Percentiles rank a stretch among this genome's conserved stretches.
These are phyloP conservation scores for Claviceps arundinis DNA, from an alignment of 2,329 filamentous ascomycete species.

Conservation along the genomic window DNA sequence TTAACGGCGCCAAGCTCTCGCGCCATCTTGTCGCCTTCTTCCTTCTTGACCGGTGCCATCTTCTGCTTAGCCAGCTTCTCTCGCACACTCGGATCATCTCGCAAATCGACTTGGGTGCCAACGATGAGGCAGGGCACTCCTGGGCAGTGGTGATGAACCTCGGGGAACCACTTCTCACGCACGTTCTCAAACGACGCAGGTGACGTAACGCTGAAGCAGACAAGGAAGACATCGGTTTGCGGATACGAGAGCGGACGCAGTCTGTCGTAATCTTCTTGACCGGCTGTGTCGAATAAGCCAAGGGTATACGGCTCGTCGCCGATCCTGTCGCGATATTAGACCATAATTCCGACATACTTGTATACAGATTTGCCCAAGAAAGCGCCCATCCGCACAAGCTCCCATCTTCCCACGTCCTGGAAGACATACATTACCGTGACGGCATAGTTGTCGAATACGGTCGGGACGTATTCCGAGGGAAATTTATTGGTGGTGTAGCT, in stretches of 20 bases:
- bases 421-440: slow-evolving; percentile 93
- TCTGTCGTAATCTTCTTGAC: slow-evolving; percentile 98
- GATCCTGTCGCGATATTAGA: slow-evolving; percentile 52
- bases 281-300: slow-evolving; percentile 94
- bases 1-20: slow-evolving; percentile 96
- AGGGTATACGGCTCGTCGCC: slow-evolving; percentile 97
- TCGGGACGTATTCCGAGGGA: slow-evolving; percentile 98
- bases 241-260: slow-evolving; percentile 93
- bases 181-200: slow-evolving; percentile 99
- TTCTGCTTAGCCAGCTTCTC: slow-evolving; percentile 94
- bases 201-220: slow-evolving; percentile 97
- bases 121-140: slow-evolving; percentile 96
- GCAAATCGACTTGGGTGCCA: slow-evolving; percentile 90
- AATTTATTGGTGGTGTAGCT: slow-evolving; percentile 99
- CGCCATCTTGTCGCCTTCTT: slow-evolving; percentile 91
- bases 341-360: background rate
- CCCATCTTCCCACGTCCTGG: slow-evolving; percentile 1
- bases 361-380: background rate
- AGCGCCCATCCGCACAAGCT: background rate
- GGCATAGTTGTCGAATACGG: slow-evolving; percentile 98
- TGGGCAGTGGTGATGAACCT: slow-evolving; percentile 96
- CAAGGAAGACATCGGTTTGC: slow-evolving; percentile 96
- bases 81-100: slow-evolving; percentile 73
- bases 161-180: slow-evolving; percentile 96
- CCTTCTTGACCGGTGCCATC: slow-evolving; percentile 83